Conservation (phyloP, 2,329 filamentous ascomycete genomes). For the Pseudofabraea citricarpa region DNA sequence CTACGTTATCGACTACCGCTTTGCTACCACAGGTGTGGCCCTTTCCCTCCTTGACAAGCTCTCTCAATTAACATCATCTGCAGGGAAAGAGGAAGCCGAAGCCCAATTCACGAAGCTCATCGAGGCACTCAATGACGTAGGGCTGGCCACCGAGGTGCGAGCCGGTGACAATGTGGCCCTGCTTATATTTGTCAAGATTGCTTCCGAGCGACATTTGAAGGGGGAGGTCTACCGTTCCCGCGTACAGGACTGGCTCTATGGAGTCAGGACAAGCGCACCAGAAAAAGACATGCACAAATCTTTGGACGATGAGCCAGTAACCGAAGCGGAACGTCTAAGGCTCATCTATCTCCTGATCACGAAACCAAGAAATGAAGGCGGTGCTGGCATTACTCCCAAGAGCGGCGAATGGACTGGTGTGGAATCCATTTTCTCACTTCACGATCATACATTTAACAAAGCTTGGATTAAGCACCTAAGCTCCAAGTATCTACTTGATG, state of each 20-base stretch:
- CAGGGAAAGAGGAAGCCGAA: conserved; percentile 66
- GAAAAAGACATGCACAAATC: conserved; percentile 65
- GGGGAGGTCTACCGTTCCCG: conserved; percentile 82
- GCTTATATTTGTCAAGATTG: conserved; percentile 77
- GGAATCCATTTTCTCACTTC: conserved; percentile 71
- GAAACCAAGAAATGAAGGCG: conserved; percentile 66
- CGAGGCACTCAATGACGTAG: conserved; percentile 67
- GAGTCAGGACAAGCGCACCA: conserved; percentile 74
- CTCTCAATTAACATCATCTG: conserved; percentile 6
- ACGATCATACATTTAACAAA: conserved; percentile 72
- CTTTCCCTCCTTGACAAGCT: conserved; percentile 1
- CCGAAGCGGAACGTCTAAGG: conserved; percentile 81
- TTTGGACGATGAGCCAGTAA: conserved; percentile 70
- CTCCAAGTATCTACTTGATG: conserved; percentile 62
- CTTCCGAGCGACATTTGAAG: conserved; percentile 68
- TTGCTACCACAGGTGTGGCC: conserved; percentile 57
- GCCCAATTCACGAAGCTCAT: conserved; percentile 75
- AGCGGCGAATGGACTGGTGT: conserved; percentile 69
- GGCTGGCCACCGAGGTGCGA: conserved; percentile 85
- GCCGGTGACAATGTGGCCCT: conserved; percentile 70
- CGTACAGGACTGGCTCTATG: conserved; percentile 90
- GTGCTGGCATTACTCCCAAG: conserved; percentile 70
- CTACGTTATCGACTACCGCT: conserved; percentile 79
- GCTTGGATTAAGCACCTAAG: conserved; percentile 72
- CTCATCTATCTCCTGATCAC: conserved; percentile 84